Evolutionary conservation across 305 asterid species (phyloP).

Genomic region (Fraxinus velutina): DNA sequence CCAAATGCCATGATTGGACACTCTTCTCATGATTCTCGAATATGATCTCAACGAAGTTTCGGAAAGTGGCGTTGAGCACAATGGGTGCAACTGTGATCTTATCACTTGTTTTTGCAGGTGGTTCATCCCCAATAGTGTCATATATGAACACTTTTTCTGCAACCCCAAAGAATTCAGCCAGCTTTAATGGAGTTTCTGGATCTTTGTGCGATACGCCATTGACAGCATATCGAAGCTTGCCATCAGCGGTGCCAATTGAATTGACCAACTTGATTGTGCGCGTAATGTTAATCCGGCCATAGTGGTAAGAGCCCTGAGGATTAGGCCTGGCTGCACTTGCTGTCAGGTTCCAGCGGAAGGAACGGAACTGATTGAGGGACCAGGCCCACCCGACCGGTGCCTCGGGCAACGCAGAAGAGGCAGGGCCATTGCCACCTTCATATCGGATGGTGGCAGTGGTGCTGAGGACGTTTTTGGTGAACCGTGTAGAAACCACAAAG

Average conservation of each 20-base stretch:
- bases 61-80: conserved; percentile 50
- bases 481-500: conserved; percentile 59
- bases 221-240: conserved; percentile 52
- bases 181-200: conserved; percentile 53
- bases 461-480: conserved; percentile 39
- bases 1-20: conserved; percentile 60
- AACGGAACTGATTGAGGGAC: conserved; percentile 63
- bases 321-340: conserved; percentile 86
- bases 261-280: conserved; percentile 56
- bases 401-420: conserved; percentile 38
- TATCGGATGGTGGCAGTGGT: conserved; percentile 51
- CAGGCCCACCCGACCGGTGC: conserved; percentile 59
- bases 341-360: conserved; percentile 65
- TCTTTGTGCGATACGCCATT: conserved; percentile 57
- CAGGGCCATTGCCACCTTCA: conserved; percentile 34
- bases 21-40: conserved; percentile 70
- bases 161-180: conserved; percentile 51
- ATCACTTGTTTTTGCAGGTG: conserved; percentile 20
- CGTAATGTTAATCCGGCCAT: conserved; percentile 61
- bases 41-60: conserved; percentile 53
- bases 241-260: conserved; percentile 32
- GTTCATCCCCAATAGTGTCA: conserved; percentile 39
- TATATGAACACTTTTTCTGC: conserved; percentile 53
- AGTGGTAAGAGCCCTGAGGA: conserved; percentile 76
- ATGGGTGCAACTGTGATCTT: conserved; percentile 43